Base-by-base conservation (phyloP, 2,329 filamentous ascomycete genomes). In the Ilyonectria destructans region DNA sequence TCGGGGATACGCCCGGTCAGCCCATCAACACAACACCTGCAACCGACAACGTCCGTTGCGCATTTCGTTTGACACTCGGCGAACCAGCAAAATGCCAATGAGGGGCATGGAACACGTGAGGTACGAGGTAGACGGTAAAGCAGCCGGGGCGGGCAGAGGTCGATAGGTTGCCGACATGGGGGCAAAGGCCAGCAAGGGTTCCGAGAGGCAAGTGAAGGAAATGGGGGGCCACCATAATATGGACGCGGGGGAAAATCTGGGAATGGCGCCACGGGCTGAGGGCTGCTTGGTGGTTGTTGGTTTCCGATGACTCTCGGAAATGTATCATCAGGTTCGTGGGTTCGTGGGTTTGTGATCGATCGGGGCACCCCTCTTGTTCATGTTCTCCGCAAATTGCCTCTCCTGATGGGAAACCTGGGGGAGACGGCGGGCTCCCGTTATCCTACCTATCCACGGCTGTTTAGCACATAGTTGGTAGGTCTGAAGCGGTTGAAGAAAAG, bases 11-110 rank as follows among this genome's bases (percentile, higher is more conserved):
- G 21, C 17, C 64, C 46, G 54, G 64, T 67, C 64, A 67, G 58
- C 55, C 58, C 64, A 67, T 62, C 46, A 58, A 67, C 64, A 58
- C 58, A 56, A 56, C 63, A 66, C 58, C 51, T 49, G 23, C 31
- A 13, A 40, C 51, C 54, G 45, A 67, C 52, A 54, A 67, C 64
- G 37, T 62, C 58, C 63, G 49, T 57, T 54, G 21, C 5, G n/a
- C 51, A 43, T 43, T 43, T 43, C 40, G 15, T 43, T 43, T 43
- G 40, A n/a, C 15, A n/a, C 15, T n/a, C 40, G 15, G 5, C 40
- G 40, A 43, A n/a, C 40, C 15, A 54, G 17, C 29, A 23, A 35
- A 54, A 35, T 26, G 37, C 5, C 23, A n/a, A 19, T 49, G 31
- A 46, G 51, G 58, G 49, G 31, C 19, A 26, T 46, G 37, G 37